phyloP scores from a whole-genome alignment of 129 eudicot genomes.

The Erigeron canadensis region DNA sequence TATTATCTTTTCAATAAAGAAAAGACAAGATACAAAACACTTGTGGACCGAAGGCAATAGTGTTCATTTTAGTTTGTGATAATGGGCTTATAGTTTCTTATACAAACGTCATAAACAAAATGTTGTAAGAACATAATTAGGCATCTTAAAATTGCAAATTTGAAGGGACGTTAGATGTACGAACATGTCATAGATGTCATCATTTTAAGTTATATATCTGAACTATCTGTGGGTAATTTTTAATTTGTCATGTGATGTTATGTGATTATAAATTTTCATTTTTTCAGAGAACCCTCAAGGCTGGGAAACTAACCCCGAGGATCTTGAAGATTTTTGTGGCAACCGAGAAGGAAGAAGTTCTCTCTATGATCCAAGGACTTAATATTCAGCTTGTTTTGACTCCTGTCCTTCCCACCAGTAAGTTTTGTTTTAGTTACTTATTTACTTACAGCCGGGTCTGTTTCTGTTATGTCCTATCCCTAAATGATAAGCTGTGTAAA shows the following conservation, averaged over 20 bases:
- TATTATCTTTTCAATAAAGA: neutral
- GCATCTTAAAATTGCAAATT: no score
- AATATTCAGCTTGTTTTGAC: slow-evolving; percentile 60
- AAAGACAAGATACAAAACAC: neutral
- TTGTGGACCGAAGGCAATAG: neutral
- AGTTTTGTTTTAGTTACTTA: slow-evolving; percentile 21
- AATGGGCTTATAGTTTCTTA: neutral
- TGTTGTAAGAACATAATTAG: no score
- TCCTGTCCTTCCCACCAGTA: slow-evolving; percentile 95
- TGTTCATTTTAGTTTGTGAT: neutral
- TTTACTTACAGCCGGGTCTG: neutral
- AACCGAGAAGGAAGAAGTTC: slow-evolving; percentile 74
- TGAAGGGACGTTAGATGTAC: no score
- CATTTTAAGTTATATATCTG: no score
- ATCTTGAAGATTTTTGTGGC: slow-evolving; percentile 79
- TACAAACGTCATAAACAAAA: no score
- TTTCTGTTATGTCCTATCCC: neutral
- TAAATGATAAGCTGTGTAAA: neutral
- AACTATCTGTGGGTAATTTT: neutral
- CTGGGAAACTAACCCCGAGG: slow-evolving; percentile 90
- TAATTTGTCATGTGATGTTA: no score
- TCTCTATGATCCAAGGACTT: slow-evolving; percentile 55
- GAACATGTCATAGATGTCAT: no score
- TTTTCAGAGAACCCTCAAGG: slow-evolving; percentile 72
- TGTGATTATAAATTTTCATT: neutral